Base-by-base conservation (phyloP, 768 basidiomycete genomes). In the Imleria badia region DNA sequence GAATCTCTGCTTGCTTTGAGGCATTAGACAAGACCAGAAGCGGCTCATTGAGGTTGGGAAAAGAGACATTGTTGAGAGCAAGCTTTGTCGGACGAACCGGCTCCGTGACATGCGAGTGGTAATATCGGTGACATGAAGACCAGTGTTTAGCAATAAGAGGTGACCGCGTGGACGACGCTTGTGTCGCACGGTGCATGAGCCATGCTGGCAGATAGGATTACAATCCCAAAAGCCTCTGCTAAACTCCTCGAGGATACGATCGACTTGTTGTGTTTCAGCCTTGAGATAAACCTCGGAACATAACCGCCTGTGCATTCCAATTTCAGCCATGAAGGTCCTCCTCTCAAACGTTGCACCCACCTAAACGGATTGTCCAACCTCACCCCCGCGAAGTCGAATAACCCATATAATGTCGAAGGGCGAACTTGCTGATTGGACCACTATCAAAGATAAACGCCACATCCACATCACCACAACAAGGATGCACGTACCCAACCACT, bases 241-340 rank as follows among this genome's bases (percentile, higher is more conserved):
- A 63, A 99, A 98, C 58, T 86, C 87, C 56, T 93, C 94, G 6
- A 99, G 79, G 58, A 99, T 98, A 40, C 97, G 86, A 70, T 98
- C 97, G 40, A 99, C 89, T 73, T 98, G 95, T 66, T 99, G 97
- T 0, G 96, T 96, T 71, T 99, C 97, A 2, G 86, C 97, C 71
- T 94, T 95, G 55, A 99, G 81, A 69, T 82, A 98, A 3, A 99
- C 80, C 69, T 96, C 97, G 13, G 86, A 86, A 67, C 95, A 98
- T 12, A 99, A 75, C 22, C 86, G 86, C 57, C 95, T 94, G 14
- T 33, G 2, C 12, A n/a, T 23, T 19, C 35, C 36, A 15, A 15
- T 13, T 3, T 55, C 35, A 53, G 38, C 7, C 41, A 20, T n/a
- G 36, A 26, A 12, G 14, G 22, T 9, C 19, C 14, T 1, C 19